phyloP scores from a whole-genome alignment of 805 yeast genomes.

The Kodamaea laetipori region DNA sequence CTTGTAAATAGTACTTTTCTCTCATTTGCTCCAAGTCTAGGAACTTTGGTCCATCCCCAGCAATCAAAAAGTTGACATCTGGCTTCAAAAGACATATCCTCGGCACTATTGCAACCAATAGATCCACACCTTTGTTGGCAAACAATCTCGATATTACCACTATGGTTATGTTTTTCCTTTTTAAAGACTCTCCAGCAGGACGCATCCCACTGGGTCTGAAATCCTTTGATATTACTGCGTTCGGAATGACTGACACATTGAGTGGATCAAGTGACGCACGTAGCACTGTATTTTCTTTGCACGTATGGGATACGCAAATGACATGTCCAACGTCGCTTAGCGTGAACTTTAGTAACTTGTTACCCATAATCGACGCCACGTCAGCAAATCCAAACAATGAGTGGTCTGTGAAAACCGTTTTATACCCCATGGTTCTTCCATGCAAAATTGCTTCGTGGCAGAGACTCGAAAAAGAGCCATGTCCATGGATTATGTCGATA shows the following conservation, averaged over 20 bases:
- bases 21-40: constrained; percentile 94
- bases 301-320: constrained; percentile 95
- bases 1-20: constrained; percentile 81
- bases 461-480: constrained; percentile 82
- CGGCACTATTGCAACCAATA: constrained; percentile 83
- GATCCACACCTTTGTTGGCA: constrained; percentile 96
- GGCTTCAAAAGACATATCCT: constrained; percentile 65
- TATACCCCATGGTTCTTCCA: constrained; percentile 88
- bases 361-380: constrained; percentile 79
- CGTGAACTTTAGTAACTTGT: constrained; percentile 81
- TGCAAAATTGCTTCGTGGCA: constrained; percentile 93
- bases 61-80: constrained; percentile 77
- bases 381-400: constrained; percentile 93
- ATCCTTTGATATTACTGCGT: constrained; percentile 86
- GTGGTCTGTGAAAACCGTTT: constrained; percentile 93
- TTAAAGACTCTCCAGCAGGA: constrained; percentile 12
- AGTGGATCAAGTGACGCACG: constrained; percentile 81
- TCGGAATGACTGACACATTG: constrained; percentile 87
- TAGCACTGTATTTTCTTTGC: constrained; percentile 92
- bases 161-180: constrained; percentile 59
- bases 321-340: constrained; percentile 86
- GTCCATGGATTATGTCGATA: constrained; percentile 92
- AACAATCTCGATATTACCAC: constrained; percentile 89
- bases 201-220: constrained; percentile 52
- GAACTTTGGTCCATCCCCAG: constrained; percentile 97